Conservation (phyloP, 495 filamentous ascomycete genomes). For the Penicillium parvum region DNA sequence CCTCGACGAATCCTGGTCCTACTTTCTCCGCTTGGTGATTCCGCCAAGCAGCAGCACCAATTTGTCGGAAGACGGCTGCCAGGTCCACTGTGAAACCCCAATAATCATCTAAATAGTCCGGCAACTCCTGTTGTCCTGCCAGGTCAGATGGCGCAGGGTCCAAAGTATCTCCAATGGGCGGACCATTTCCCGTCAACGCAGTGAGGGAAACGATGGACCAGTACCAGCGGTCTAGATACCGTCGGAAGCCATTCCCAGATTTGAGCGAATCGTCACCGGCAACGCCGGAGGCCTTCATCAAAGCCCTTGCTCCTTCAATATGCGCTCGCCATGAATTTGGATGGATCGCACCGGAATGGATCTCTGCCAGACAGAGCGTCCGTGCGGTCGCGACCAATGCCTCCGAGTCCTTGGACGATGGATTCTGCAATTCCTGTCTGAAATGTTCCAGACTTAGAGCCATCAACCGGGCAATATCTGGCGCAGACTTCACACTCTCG, state of each 20-base stretch:
- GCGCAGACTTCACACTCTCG: constrained; percentile 39
- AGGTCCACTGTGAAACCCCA: constrained; percentile 45
- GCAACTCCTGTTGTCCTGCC: constrained; percentile 15
- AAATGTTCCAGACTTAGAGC: constrained; percentile 45
- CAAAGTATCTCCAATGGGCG: constrained; percentile 34
- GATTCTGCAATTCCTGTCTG: constrained; percentile 39
- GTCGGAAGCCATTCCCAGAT: constrained; percentile 36
- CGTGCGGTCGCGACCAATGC: constrained; percentile 45
- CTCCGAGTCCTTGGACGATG: constrained; percentile 34
- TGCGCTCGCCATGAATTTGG: constrained; percentile 47
- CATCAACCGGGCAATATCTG: constrained; percentile 44
- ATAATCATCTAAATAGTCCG: constrained; percentile 46
- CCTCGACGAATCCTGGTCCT: constrained; percentile 11
- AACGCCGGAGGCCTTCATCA: constrained; percentile 33
- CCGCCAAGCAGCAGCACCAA: constrained; percentile 42
- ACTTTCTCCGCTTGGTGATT: constrained; percentile 20
- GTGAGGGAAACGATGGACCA: constrained; percentile 45
- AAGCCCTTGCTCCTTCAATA: constrained; percentile 40
- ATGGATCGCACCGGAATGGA: constrained; percentile 44
- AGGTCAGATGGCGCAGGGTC: constrained; percentile 17
- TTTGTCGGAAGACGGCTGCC: constrained; percentile 39
- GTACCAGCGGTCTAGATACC: constrained; percentile 46
- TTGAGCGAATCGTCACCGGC: constrained; percentile 25
- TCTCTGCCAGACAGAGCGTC: constrained; percentile 46
- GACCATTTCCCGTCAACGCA: constrained; percentile 43